Conservation (phyloP, 495 filamentous ascomycete genomes). For the Annulohypoxylon nitens region DNA sequence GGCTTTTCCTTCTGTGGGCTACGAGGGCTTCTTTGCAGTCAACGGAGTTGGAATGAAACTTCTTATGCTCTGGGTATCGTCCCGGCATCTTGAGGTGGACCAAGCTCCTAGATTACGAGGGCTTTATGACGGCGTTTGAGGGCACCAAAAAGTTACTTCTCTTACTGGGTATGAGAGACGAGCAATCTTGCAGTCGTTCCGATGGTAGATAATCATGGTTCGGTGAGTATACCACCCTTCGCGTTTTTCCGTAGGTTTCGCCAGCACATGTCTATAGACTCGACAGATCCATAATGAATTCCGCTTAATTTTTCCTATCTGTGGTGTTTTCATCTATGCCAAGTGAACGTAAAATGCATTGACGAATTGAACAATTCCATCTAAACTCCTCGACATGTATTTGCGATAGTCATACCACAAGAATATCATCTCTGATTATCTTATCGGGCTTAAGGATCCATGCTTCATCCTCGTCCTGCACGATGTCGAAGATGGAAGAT, state of each 20-base stretch:
- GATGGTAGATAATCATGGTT: slow-evolving; percentile 16
- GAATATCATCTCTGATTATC: not conserved
- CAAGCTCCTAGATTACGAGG: slow-evolving; percentile 55
- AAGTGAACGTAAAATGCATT: not conserved
- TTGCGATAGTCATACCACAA: not conserved
- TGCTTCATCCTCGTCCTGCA: not conserved
- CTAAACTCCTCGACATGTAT: too few relatives aligned
- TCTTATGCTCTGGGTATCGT: slow-evolving; percentile 51
- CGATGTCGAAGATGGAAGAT: not conserved
- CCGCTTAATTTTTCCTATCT: not conserved
- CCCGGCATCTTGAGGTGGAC: slow-evolving; percentile 58
- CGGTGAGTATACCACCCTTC: slow-evolving; percentile 44
- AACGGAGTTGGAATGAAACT: slow-evolving; percentile 59
- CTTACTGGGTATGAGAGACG: slow-evolving; percentile 33
- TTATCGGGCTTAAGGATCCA: not conserved
- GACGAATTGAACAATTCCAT: not conserved
- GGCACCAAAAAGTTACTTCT: slow-evolving; percentile 40
- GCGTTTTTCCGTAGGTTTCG: slow-evolving; percentile 22
- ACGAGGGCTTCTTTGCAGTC: slow-evolving; percentile 55
- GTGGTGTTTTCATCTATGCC: not conserved
- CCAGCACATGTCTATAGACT: slow-evolving; percentile 22
- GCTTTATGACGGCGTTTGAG: slow-evolving; percentile 53
- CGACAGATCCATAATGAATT: slow-evolving; percentile 19
- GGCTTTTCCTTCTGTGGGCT: slow-evolving; percentile 62
- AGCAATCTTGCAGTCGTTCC: slow-evolving; percentile 14